These are phyloP conservation scores for Cladophialophora yegresii DNA, from an alignment of 2,329 filamentous ascomycete species.

Conservation along the genomic window DNA sequence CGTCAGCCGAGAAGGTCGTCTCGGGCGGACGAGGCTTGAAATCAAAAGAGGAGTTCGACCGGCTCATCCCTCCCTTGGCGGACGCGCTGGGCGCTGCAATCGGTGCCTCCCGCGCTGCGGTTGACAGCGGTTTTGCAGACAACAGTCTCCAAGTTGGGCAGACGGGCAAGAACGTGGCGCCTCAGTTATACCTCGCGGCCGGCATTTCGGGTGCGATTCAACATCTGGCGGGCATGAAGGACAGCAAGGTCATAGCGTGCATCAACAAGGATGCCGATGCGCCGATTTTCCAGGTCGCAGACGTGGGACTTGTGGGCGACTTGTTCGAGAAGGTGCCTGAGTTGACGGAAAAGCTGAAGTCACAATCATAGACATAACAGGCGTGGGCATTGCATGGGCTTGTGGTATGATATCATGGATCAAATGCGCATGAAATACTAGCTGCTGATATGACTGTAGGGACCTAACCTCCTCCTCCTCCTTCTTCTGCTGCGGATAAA, in stretches of 20 bases:
- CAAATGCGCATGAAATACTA: background rate
- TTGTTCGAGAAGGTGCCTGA: conserved; percentile 94
- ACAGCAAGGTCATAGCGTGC: conserved; percentile 97
- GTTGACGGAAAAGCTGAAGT: conserved; percentile 89
- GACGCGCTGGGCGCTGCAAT: conserved; percentile 94
- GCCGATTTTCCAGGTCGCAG: conserved; percentile 96
- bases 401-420: background rate
- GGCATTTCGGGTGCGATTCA: conserved; percentile 98
- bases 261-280: conserved; percentile 98
- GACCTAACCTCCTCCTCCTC: too few species aligned
- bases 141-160: conserved; percentile 98
- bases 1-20: conserved; percentile 84
- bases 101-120: conserved; percentile 89
- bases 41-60: conserved; percentile 97
- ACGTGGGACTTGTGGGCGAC: conserved; percentile 93
- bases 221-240: conserved; percentile 98
- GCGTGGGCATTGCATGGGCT: background rate
- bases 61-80: conserved; percentile 85
- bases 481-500: too few species aligned
- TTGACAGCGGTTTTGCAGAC: conserved; percentile 96
- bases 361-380: background rate
- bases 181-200: conserved; percentile 90
- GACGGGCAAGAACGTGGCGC: conserved; percentile 97
- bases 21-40: conserved; percentile 93
- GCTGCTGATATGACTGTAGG: background rate